Base-by-base conservation (phyloP, 2,329 filamentous ascomycete genomes). In the Hypoxylon rubiginosum region DNA sequence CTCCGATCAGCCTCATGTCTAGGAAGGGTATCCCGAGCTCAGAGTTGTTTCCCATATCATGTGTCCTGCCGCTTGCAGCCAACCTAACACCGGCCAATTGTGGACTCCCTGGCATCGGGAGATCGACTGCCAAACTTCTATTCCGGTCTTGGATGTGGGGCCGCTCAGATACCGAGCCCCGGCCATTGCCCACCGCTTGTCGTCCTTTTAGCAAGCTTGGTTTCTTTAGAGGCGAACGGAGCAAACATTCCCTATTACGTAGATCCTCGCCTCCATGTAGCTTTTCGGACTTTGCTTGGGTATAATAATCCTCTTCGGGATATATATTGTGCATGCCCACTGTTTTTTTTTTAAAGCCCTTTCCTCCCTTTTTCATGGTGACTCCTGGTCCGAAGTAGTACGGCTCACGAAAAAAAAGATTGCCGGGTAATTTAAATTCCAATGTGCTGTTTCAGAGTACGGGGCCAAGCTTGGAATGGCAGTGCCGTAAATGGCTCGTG, bases 71-170 rank as follows among this genome's bases (percentile, higher is more conserved):
- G 56, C 62, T 43, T 43, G 55, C 46, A 58, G 30, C 61, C 54
- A 67, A 62, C 65, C 65, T 68, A 56, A 48, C 30, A 41, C 49
- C 67, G 67, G 65, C 52, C 58, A 66, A 65, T 58, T 67, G 65
- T 70, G 67, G 64, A 54, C 58, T 66, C 30, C 19, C 36, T 55
- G 55, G 56, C 48, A 59, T 65, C 64, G 64, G 64, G 48, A 65
- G 64, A 67, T 69, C 67, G 32, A 32, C 67, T 32, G 17, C 28
- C 41, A 36, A 50, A 51, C 50, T 67, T 58, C 64, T 53, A 3
- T 59, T 63, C 46, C 49, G 36, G 64, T 58, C 24, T 36, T 56
- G 32, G 5, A 7, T 58, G 56, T 61, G 64, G 67, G 65, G 67
- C 64, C 67, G 62, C 45, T 19, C 13, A 36, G 26, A 46, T 36